Evolutionary conservation across 129 eudicot species (phyloP).

Genomic region (Solidago caesia): DNA sequence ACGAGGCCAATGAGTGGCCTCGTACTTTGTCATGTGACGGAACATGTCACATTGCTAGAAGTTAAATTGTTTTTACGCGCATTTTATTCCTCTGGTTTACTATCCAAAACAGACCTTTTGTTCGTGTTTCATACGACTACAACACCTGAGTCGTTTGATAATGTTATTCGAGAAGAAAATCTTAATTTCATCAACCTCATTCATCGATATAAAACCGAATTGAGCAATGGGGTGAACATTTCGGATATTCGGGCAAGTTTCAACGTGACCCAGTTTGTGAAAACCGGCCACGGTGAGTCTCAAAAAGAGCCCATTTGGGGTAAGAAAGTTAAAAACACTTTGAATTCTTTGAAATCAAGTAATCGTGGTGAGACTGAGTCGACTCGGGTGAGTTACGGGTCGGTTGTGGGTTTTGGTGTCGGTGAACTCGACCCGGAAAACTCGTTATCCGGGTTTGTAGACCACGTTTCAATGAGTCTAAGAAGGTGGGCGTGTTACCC

Average conservation of each 20-base stretch:
- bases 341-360: slow-evolving; percentile 22
- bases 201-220: slow-evolving; percentile 17
- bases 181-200: slow-evolving; percentile 44
- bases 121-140: slow-evolving; percentile 49
- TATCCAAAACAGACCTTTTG: slow-evolving; percentile 60
- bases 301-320: slow-evolving; percentile 81
- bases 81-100: slow-evolving; percentile 38
- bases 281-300: slow-evolving; percentile 33
- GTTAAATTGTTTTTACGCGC: slow-evolving; percentile 51
- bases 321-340: slow-evolving; percentile 32
- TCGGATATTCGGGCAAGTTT: slow-evolving; percentile 35
- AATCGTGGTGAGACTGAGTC: slow-evolving; percentile 37
- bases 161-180: slow-evolving; percentile 46
- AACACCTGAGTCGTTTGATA: slow-evolving; percentile 24
- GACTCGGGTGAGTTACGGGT: slow-evolving; percentile 63
- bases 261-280: slow-evolving; percentile 48
- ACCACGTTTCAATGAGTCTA: slow-evolving; percentile 65
- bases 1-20: slow-evolving; percentile 65
- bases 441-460: slow-evolving; percentile 73
- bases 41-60: slow-evolving; percentile 36
- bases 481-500: slow-evolving; percentile 92
- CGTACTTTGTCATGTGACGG: slow-evolving; percentile 59
- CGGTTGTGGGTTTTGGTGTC: slow-evolving; percentile 72
- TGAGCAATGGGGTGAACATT: not conserved
- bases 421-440: slow-evolving; percentile 89